These are phyloP conservation scores for Cystoderma amianthinum DNA, from an alignment of 768 basidiomycete genomes.

Conservation along the genomic window DNA sequence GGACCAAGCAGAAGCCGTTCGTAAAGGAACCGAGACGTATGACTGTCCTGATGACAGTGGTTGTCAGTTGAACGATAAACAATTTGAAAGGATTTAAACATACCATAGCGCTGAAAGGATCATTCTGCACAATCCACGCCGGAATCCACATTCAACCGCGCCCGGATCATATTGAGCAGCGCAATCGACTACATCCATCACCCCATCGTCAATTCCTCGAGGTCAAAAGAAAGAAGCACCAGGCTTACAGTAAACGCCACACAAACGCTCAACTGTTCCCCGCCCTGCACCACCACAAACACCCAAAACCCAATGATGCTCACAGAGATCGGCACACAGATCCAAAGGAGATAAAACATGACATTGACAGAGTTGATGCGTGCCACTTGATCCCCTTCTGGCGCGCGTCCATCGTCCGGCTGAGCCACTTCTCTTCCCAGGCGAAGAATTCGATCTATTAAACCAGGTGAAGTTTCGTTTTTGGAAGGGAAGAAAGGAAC, in stretches of 20 bases:
- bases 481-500: neutral
- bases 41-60: conserved; percentile 43
- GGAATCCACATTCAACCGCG: conserved; percentile 79
- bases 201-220: neutral
- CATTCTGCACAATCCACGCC: conserved; percentile 68
- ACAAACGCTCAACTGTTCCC: conserved; percentile 69
- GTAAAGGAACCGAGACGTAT: conserved; percentile 57
- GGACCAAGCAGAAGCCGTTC: conserved; percentile 63
- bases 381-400: conserved; percentile 66
- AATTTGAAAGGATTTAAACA: conserved; percentile 15
- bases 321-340: conserved; percentile 68
- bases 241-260: conserved; percentile 73
- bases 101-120: conserved; percentile 63
- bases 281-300: conserved; percentile 64
- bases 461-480: conserved; percentile 20
- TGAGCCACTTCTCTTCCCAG: conserved; percentile 75
- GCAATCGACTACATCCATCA: conserved; percentile 83
- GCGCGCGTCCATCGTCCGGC: conserved; percentile 55
- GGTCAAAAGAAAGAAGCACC: neutral
- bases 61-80: neutral
- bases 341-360: conserved; percentile 69
- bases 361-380: conserved; percentile 71
- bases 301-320: conserved; percentile 75
- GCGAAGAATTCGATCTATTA: conserved; percentile 84
- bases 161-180: conserved; percentile 77